Evolutionary conservation across 352 stramenopile species (phyloP).

Genomic region (Hyaloperonospora arabidopsidis): DNA sequence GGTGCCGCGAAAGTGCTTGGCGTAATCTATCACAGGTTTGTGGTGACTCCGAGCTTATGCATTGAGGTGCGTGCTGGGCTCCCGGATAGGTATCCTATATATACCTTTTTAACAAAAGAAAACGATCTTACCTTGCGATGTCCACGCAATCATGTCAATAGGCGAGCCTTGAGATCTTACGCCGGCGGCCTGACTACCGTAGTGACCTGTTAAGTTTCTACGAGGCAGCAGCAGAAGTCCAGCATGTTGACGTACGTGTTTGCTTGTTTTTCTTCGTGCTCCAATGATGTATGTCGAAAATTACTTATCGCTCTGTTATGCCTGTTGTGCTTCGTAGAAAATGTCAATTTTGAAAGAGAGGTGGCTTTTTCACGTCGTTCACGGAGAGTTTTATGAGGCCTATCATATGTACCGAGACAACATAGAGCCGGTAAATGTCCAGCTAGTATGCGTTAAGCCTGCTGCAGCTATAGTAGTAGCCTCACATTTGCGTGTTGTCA

Average conservation of each 20-base stretch:
- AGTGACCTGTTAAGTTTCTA: slow-evolving; percentile 56
- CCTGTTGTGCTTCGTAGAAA: slow-evolving; percentile 41
- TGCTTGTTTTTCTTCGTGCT: neutral
- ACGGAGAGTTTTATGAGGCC: slow-evolving; percentile 75
- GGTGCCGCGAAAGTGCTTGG: slow-evolving; percentile 58
- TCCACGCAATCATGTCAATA: slow-evolving; percentile 15
- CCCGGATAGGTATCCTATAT: neutral
- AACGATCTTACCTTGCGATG: neutral
- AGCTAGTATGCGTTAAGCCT: neutral
- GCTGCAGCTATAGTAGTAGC: neutral
- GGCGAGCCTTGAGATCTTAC: slow-evolving; percentile 72
- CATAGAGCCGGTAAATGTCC: slow-evolving; percentile 43
- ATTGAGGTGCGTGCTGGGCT: slow-evolving; percentile 38
- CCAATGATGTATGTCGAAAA: neutral
- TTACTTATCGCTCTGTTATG: slow-evolving; percentile 4
- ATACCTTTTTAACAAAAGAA: neutral
- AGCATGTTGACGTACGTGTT: slow-evolving; percentile 42
- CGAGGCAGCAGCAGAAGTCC: slow-evolving; percentile 32
- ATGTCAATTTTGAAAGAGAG: slow-evolving; percentile 63
- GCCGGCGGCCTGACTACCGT: slow-evolving; percentile 40
- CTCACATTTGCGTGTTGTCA: slow-evolving; percentile 3
- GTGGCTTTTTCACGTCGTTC: slow-evolving; percentile 57
- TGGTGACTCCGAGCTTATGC: slow-evolving; percentile 44
- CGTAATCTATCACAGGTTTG: slow-evolving; percentile 64
- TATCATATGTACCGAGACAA: slow-evolving; percentile 72